phyloP scores from a whole-genome alignment of 495 filamentous ascomycete genomes.

The Platismatia glauca region DNA sequence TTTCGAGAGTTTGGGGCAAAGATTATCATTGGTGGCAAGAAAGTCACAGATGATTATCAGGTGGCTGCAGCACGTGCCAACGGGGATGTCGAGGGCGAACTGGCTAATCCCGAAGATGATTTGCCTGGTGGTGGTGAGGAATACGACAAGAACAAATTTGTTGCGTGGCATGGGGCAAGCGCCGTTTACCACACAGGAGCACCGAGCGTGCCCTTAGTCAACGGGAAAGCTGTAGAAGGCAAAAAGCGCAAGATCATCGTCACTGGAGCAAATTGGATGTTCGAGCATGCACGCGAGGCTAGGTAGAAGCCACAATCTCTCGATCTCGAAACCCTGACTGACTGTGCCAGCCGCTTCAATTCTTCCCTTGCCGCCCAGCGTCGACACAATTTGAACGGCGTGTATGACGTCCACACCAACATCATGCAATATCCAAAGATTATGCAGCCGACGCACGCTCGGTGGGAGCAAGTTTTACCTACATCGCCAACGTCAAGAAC shows the following conservation, averaged over 20 bases:
- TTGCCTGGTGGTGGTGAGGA: constrained; percentile 59
- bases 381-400: constrained; percentile 57
- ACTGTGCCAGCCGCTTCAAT: constrained; percentile 66
- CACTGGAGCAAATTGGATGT: constrained; percentile 96
- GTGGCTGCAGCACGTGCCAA: constrained; percentile 65
- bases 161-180: constrained; percentile 96
- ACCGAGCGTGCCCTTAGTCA: constrained; percentile 66
- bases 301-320: constrained; percentile 47
- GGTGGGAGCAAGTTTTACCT: constrained; percentile 58
- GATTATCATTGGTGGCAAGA: constrained; percentile 84
- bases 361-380: constrained; percentile 53
- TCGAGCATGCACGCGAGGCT: constrained; percentile 84
- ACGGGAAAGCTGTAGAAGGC: constrained; percentile 57
- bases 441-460: constrained; percentile 83
- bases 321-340: constrained; percentile 18
- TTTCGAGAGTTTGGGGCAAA: constrained; percentile 93
- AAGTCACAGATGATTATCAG: constrained; percentile 84
- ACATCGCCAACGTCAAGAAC: constrained; percentile 13
- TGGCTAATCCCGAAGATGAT: constrained; percentile 78
- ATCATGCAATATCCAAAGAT: constrained; percentile 73
- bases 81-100: constrained; percentile 79
- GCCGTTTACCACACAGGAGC: constrained; percentile 82
- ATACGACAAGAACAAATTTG: constrained; percentile 94
- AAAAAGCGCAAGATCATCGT: constrained; percentile 81
- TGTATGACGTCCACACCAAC: constrained; percentile 94